phyloP scores from a whole-genome alignment of 495 filamentous ascomycete genomes.

The Pseudomonodictys pantanalensis region DNA sequence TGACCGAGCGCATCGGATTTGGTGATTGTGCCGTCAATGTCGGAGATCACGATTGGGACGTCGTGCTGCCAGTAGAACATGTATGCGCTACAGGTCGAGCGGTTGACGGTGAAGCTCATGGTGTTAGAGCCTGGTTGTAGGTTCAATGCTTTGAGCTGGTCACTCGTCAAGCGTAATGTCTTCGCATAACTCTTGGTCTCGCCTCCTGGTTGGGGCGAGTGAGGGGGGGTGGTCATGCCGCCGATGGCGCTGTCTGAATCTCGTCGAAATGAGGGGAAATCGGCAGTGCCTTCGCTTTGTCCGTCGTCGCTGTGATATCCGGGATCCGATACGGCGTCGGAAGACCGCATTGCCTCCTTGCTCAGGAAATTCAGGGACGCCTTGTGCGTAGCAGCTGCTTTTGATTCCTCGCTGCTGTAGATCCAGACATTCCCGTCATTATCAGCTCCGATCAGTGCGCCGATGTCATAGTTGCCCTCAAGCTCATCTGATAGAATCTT shows the following conservation, averaged over 20 bases:
- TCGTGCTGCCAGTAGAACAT: constrained; percentile 94
- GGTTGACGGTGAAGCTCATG: constrained; percentile 95
- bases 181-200: constrained; percentile 88
- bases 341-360: constrained; percentile 53
- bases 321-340: constrained; percentile 82
- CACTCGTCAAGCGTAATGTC: constrained; percentile 91
- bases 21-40: constrained; percentile 98
- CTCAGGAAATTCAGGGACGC: constrained; percentile 53
- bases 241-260: constrained; percentile 54
- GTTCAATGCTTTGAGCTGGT: constrained; percentile 84
- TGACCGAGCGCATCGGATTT: constrained; percentile 98
- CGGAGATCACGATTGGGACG: constrained; percentile 91
- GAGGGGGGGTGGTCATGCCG: constrained; percentile 72
- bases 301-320: constrained; percentile 88
- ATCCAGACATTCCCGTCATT: constrained; percentile 97
- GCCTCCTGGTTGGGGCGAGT: constrained; percentile 69
- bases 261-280: constrained; percentile 29
- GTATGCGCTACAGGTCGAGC: constrained; percentile 81
- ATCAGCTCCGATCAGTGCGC: constrained; percentile 89
- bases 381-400: constrained; percentile 64
- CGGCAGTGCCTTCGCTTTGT: constrained; percentile 41
- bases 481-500: constrained; percentile 93
- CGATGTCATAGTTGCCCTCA: constrained; percentile 93
- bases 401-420: constrained; percentile 95
- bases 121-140: constrained; percentile 81